These are phyloP conservation scores for Corynascus novoguineensis DNA, from an alignment of 495 filamentous ascomycete genomes.

Conservation along the genomic window DNA sequence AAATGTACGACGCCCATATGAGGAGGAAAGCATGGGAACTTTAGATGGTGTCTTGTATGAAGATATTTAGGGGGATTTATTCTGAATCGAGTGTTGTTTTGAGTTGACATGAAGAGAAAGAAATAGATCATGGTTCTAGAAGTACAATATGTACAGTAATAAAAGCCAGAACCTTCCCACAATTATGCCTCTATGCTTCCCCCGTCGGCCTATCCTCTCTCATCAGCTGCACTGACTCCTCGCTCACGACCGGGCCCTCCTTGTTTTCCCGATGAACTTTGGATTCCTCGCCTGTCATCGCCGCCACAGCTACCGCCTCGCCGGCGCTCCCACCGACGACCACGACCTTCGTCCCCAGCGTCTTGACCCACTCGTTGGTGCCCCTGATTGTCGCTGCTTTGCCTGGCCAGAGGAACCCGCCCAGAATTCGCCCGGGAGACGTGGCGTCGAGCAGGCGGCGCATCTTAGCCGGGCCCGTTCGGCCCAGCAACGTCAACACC, in stretches of 20 bases:
- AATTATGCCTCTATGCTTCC: too few relatives aligned
- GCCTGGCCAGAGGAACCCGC: not conserved
- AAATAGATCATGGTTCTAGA: too few relatives aligned
- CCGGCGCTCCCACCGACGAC: not conserved
- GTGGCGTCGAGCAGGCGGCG: not conserved
- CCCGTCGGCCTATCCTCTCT: not conserved
- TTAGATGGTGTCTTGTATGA: too few relatives aligned
- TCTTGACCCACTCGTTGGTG: not conserved
- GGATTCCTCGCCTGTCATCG: not conserved
- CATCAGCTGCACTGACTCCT: constrained; percentile 3
- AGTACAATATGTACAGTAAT: too few relatives aligned
- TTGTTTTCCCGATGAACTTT: not conserved
- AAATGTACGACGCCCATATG: too few relatives aligned
- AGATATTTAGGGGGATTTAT: too few relatives aligned
- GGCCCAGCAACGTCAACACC: not conserved
- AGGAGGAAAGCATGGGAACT: too few relatives aligned
- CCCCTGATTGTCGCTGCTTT: not conserved
- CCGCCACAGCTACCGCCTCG: not conserved
- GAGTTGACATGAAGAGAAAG: too few relatives aligned
- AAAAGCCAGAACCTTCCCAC: too few relatives aligned
- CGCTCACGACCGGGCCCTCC: not conserved
- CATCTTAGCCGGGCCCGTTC: not conserved
- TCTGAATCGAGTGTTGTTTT: too few relatives aligned
- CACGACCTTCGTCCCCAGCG: not conserved
- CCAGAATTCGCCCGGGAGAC: not conserved